These are phyloP conservation scores for Umbelopsis vinacea DNA, from an alignment of 192 early-diverging fungal species.

Conservation along the genomic window DNA sequence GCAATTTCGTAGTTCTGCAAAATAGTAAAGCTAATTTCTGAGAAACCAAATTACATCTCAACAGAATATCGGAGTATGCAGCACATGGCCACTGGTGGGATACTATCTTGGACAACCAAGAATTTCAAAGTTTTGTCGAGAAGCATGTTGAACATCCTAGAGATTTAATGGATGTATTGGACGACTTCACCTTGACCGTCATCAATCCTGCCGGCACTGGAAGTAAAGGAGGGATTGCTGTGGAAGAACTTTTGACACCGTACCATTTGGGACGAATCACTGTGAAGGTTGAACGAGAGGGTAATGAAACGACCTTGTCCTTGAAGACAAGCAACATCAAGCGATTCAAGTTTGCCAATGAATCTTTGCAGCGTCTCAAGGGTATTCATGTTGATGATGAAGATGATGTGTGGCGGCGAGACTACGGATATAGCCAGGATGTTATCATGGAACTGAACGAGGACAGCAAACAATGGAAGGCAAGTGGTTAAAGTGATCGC, in stretches of 20 bases:
- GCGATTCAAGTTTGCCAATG: not conserved
- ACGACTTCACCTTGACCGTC: constrained; percentile 59
- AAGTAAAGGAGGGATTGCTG: constrained; percentile 64
- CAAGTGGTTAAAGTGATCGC: not conserved
- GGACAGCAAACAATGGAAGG: constrained; percentile 3
- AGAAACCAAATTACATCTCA: too few species aligned
- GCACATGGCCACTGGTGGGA: constrained; percentile 73
- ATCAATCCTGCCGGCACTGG: constrained; percentile 73
- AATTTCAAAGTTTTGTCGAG: constrained; percentile 30
- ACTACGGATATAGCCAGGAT: not conserved
- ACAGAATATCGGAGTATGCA: constrained; percentile 63
- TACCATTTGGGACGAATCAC: constrained; percentile 33
- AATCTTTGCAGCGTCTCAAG: not conserved
- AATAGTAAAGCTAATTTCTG: not conserved
- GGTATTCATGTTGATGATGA: not conserved
- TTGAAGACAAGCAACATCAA: constrained; percentile 12
- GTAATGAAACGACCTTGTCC: not conserved
- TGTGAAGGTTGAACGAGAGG: not conserved
- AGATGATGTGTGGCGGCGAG: not conserved
- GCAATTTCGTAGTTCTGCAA: constrained; percentile 1
- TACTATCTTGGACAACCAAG: constrained; percentile 57
- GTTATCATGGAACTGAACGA: too few species aligned
- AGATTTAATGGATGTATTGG: constrained; percentile 13
- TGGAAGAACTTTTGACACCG: constrained; percentile 69
- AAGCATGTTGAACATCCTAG: not conserved